Conservation (phyloP, 2,329 filamentous ascomycete species). For the Alternaria triticina region DNA sequence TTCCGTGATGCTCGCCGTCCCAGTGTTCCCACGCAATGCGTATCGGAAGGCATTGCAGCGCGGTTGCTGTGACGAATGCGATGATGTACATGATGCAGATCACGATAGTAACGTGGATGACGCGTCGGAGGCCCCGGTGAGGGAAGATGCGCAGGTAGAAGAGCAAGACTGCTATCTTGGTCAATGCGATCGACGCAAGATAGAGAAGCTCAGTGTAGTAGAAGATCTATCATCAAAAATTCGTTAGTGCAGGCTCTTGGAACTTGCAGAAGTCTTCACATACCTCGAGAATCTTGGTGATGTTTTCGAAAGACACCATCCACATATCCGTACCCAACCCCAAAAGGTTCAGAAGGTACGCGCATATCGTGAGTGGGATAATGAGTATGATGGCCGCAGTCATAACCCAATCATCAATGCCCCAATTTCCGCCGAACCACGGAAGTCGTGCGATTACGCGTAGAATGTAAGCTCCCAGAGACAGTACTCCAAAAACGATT, state of each 20-base stretch:
- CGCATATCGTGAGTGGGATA: constrained; percentile 23
- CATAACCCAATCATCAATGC: constrained; percentile 50
- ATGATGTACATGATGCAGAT: constrained; percentile 26
- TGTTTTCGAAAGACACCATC: constrained; percentile 52
- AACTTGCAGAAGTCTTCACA: not conserved
- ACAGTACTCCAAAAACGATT: constrained; percentile 43
- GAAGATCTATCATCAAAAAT: constrained; percentile 17
- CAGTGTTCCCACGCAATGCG: constrained; percentile 31
- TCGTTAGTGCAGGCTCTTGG: not conserved
- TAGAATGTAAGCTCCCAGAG: constrained; percentile 38
- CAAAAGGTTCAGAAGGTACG: constrained; percentile 30
- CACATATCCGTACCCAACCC: constrained; percentile 61
- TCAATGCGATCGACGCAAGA: constrained; percentile 25
- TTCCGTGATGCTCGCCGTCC: constrained; percentile 34
- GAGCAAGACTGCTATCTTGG: constrained; percentile 38
- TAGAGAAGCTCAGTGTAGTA: constrained; percentile 33
- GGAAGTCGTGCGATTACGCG: constrained; percentile 46
- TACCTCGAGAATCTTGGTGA: constrained; percentile 53
- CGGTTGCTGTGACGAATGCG: constrained; percentile 22
- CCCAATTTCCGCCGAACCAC: constrained; percentile 46
- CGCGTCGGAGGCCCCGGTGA: constrained; percentile 17
- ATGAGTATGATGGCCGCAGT: constrained; percentile 15
- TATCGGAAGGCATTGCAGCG: constrained; percentile 32
- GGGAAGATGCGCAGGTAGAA: constrained; percentile 44
- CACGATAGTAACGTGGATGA: constrained; percentile 22